These are phyloP conservation scores for Myochromella boudieri DNA, from an alignment of 768 basidiomycete species.

Conservation along the genomic window DNA sequence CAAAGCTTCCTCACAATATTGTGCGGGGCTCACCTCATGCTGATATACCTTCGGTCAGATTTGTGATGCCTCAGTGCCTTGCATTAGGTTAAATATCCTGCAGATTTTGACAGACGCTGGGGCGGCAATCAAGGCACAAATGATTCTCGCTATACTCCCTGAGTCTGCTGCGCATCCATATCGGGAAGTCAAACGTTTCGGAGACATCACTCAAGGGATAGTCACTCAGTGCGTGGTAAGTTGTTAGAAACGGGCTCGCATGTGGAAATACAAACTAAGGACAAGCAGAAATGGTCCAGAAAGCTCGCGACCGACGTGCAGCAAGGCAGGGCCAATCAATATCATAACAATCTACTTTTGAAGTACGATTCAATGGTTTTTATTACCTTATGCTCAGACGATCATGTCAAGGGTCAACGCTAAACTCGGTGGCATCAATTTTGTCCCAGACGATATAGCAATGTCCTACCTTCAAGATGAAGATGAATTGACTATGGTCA, in stretches of 20 bases:
- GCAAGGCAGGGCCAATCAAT: slow-evolving; percentile 38
- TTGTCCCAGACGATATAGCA: slow-evolving; percentile 42
- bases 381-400: neutral
- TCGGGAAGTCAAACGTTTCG: slow-evolving; percentile 28
- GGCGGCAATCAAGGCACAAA: slow-evolving; percentile 7
- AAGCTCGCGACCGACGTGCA: slow-evolving; percentile 20
- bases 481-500: slow-evolving; percentile 60
- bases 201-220: slow-evolving; percentile 50
- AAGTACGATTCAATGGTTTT: slow-evolving; percentile 40
- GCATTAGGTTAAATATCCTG: neutral
- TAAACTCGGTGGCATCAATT: slow-evolving; percentile 66
- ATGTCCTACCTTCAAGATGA: slow-evolving; percentile 33
- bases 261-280: neutral
- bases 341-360: slow-evolving; percentile 60
- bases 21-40: slow-evolving; percentile 5
- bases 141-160: slow-evolving; percentile 30
- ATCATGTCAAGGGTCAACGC: slow-evolving; percentile 53
- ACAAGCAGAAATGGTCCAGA: slow-evolving; percentile 24
- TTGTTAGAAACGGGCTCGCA: neutral
- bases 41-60: slow-evolving; percentile 6
- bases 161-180: slow-evolving; percentile 29
- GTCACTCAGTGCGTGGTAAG: slow-evolving; percentile 66
- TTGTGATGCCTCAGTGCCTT: neutral
- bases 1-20: slow-evolving; percentile 7
- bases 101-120: slow-evolving; percentile 14